Evolutionary conservation across 1,139 yeast species (phyloP).

Genomic region (Yamadazyma jaroonii): DNA sequence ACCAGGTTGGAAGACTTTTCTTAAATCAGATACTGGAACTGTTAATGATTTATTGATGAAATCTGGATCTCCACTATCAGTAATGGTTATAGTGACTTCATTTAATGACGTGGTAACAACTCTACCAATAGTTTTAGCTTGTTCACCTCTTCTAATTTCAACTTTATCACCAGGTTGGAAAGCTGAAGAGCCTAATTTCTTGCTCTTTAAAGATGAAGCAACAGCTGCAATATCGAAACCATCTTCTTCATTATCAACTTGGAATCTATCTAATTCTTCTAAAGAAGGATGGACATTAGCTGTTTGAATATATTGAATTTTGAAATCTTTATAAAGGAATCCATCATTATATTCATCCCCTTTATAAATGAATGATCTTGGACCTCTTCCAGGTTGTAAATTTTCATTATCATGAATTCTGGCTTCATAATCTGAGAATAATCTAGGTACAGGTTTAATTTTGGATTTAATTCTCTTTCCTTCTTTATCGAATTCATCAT

Average conservation of each 20-base stretch:
- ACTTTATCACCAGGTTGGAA: conserved; percentile 96
- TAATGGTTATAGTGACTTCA: conserved; percentile 59
- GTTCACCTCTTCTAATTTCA: conserved; percentile 90
- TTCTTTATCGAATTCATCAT: conserved; percentile 55
- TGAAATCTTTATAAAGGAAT: conserved; percentile 80
- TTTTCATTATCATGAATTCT: conserved; percentile 52
- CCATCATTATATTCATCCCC: conserved; percentile 93
- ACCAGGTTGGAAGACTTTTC: conserved; percentile 87
- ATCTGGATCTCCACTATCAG: conserved; percentile 50
- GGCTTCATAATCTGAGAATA: conserved; percentile 73
- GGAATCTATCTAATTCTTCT: conserved; percentile 85
- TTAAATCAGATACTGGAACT: conserved; percentile 75
- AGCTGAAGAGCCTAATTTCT: conserved; percentile 34
- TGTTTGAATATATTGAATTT: conserved; percentile 75
- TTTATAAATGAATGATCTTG: conserved; percentile 68
- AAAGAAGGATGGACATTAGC: conserved; percentile 84
- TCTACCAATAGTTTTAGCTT: conserved; percentile 81
- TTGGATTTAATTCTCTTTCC: conserved; percentile 54
- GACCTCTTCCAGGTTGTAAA: conserved; percentile 73
- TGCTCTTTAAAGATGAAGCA: conserved; percentile 76
- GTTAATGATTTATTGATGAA: conserved; percentile 50
- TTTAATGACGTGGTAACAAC: conserved; percentile 66
- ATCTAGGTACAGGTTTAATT: conserved; percentile 77
- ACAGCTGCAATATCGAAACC: conserved; percentile 83
- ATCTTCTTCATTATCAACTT: conserved; percentile 66